Conservation (phyloP, 345 rosid species). For the Brassica juncea region DNA sequence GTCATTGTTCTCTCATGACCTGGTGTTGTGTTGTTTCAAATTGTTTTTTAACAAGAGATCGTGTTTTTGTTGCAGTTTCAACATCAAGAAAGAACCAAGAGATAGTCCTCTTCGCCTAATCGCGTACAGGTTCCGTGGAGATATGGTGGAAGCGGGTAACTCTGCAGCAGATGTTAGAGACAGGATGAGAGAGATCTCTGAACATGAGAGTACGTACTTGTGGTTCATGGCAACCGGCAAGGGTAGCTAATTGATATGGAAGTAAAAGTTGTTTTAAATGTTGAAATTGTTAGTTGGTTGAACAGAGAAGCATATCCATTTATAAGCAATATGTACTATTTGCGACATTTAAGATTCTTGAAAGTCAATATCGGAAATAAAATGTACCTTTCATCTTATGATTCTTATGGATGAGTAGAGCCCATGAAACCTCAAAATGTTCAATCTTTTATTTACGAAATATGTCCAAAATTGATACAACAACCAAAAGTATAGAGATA, state of each 20-base stretch:
- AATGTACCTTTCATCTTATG: background rate
- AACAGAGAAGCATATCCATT: constrained; percentile 23
- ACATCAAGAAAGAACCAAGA: too few species aligned
- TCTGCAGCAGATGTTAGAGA: constrained; percentile 70
- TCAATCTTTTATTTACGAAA: constrained; percentile 19
- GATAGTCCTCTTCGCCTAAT: constrained; percentile 56
- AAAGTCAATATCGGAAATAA: constrained; percentile 3
- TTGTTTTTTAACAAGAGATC: background rate
- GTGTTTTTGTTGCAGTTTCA: constrained; percentile 15
- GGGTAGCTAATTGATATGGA: constrained; percentile 42
- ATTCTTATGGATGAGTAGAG: constrained; percentile 23
- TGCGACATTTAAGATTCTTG: constrained; percentile 21
- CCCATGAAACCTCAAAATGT: constrained; percentile 3
- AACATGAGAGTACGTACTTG: constrained; percentile 79
- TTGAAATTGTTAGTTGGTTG: constrained; percentile 1
- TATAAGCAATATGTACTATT: background rate
- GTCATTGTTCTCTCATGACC: background rate
- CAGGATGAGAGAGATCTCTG: constrained; percentile 76
- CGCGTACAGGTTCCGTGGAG: constrained; percentile 85
- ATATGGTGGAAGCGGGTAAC: constrained; percentile 85
- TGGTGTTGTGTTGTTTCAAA: constrained; percentile 18
- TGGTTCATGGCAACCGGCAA: constrained; percentile 58
- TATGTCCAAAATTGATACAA: background rate
- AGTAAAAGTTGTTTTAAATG: background rate
- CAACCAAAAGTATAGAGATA: background rate